phyloP scores from a whole-genome alignment of 208 protist species.

The Leishmania martiniquensis region DNA sequence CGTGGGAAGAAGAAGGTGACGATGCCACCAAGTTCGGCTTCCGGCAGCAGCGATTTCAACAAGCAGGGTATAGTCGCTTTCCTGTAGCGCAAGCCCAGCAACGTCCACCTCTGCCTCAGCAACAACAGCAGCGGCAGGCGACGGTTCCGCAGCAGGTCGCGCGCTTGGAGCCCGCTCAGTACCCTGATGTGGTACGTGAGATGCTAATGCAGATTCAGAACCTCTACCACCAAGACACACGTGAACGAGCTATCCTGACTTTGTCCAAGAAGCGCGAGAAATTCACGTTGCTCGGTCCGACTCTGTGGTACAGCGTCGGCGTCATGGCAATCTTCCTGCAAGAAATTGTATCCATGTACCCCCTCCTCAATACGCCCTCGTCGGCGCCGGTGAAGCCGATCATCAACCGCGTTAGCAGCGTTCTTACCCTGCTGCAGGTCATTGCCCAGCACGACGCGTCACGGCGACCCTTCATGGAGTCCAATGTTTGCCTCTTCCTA shows the following conservation, averaged over 20 bases:
- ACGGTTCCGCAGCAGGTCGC: constrained; percentile 17
- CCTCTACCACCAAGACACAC: constrained; percentile 73
- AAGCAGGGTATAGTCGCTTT: constrained; percentile 1
- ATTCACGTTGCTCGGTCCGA: constrained; percentile 94
- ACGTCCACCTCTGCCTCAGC: constrained; percentile 9
- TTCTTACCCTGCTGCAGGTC: constrained; percentile 98
- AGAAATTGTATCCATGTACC: constrained; percentile 98
- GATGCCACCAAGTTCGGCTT: constrained; percentile 8
- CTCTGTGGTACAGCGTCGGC: constrained; percentile 98
- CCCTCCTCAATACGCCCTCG: constrained; percentile 88
- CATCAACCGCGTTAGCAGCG: constrained; percentile 97
- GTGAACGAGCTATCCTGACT: constrained; percentile 94
- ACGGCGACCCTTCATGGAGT: constrained; percentile 97
- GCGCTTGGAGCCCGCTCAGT: constrained; percentile 28
- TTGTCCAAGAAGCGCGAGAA: constrained; percentile 96
- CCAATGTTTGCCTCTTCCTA: constrained; percentile 99
- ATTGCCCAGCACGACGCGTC: constrained; percentile 98
- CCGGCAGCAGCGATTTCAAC: constrained; percentile 6
- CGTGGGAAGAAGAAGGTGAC: constrained; percentile 2
- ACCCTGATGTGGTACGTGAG: constrained; percentile 29
- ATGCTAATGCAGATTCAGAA: constrained; percentile 53
- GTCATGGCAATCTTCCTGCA: constrained; percentile 98
- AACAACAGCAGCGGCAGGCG: constrained; percentile 22
- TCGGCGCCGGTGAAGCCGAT: constrained; percentile 58
- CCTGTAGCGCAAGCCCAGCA: constrained; percentile 10